Base-by-base conservation (phyloP, 1,139 yeast genomes). In the Zygosaccharomyces pseudobailii region DNA sequence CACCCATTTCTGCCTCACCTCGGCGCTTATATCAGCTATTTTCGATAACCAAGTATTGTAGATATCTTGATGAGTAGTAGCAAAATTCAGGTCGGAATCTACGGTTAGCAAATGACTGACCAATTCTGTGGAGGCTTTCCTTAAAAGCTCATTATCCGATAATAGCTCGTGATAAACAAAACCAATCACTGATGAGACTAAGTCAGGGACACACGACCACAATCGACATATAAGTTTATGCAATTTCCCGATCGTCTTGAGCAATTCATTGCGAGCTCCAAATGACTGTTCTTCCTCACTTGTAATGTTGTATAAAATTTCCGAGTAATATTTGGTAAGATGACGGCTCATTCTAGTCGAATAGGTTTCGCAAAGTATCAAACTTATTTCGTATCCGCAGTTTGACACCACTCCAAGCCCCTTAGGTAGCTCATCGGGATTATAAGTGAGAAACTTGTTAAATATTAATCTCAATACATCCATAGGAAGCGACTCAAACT, bases 271-370 rank as follows among this genome's bases (percentile, higher is more conserved):
- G 35, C 54, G 52, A 5, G 75, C 70, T 23, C 64, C 66, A 22
- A 55, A 61, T 17, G 55, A 49, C 36, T 36, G 53, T 28, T 55
- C 61, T 13, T 68, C 69, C 21, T 59, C 62, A 5, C 61, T 62
- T 2, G 69, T 56, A 25, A 71, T 68, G 36, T 80, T 84, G 56
- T 80, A 80, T 4, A 89, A 66, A 53, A 83, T 72, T 59, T 87
- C 96, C 0, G 95, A 83, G 55, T 88, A 86, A 58, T 83, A 84
- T 60, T 84, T 90, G 4, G 95, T 87, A 25, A 87, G 74, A 55
- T 82, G 81, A 53, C 95, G 76, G 9, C 94, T 80, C 76, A 90
- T 75, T 52, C 90, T 72, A 55, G 87, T 95, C 1, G 82, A 67
- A 57, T 87, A 87, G 2, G 78, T 72, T 50, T 80, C 82, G 62